Evolutionary conservation across 1,284 basidiomycete species (phyloP), one percentile per base, ranked within the genome.

Genomic region (Sanghuangporus weigelae): DNA sequence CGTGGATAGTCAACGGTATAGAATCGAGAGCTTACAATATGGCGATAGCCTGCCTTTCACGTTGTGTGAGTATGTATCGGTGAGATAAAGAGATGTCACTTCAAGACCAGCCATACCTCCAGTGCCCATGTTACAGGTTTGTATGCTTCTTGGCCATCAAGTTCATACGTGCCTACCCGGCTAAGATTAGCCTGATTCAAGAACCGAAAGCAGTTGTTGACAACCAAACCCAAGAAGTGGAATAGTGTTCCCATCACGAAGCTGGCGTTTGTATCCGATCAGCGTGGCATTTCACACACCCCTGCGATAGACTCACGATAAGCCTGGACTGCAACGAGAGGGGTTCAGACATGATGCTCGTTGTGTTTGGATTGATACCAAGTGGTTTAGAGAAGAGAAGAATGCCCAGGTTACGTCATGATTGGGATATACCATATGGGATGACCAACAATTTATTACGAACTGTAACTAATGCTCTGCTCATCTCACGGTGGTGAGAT

Each of bases 221-320:
- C 72, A 76, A 79, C 87, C 87, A 66, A 89, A 84, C 4, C 89
- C 87, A 60, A 89, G 74, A 60, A 84, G 72, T 36, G 87, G 87
- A 58, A 90, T 86, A 68, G 79, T 73, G 68, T 82, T 78, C 11
- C 86, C 86, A 73, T 90, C 87, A 53, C 77, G 75, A 66, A 88
- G 76, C 85, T 87, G 62, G 35, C 21, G 44, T n/a, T 26, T 12
- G 14, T 11, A 46, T n/a, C 16, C 16, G 1, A 46, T 7, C 44
- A 7, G 21, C 16, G 16, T 19, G 16, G 12, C 14, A 1, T 35
- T 21, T 11, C 7, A 12, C 7, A 51, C 23, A 35, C 31, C 49
- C 26, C 26, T 31, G 26, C 26, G 26, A 31, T 31, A 31, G 26
- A 51, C 49, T 59, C 38, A 63, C 60, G 16, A 54, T 62, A 35